Conservation (phyloP, 2,329 filamentous ascomycete species). For the Coniella vitis region DNA sequence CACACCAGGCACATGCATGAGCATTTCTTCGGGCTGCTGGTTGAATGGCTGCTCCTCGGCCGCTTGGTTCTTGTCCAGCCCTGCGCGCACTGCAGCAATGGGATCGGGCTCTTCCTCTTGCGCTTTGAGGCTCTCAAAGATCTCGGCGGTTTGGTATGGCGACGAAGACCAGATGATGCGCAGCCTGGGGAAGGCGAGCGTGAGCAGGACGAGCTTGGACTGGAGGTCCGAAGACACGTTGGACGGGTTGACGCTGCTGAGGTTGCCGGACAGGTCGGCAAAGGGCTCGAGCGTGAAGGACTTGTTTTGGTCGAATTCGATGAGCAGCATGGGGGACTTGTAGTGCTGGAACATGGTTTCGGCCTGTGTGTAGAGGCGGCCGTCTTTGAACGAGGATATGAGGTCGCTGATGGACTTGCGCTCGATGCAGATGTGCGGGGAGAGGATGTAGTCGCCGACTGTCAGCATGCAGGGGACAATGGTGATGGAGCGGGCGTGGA, state of each 20-base stretch:
- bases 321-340: slow-evolving; percentile 80
- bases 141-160: slow-evolving; percentile 94
- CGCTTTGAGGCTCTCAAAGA: slow-evolving; percentile 89
- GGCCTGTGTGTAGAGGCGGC: slow-evolving; percentile 83
- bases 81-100: slow-evolving; percentile 74
- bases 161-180: slow-evolving; percentile 91
- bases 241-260: slow-evolving; percentile 55
- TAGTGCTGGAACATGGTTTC: slow-evolving; percentile 95
- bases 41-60: slow-evolving; percentile 70
- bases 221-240: slow-evolving; percentile 67
- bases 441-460: slow-evolving; percentile 92
- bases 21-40: slow-evolving; percentile 82
- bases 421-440: slow-evolving; percentile 85
- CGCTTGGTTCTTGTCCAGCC: slow-evolving; percentile 58
- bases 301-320: slow-evolving; percentile 97
- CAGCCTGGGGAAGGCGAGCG: slow-evolving; percentile 81
- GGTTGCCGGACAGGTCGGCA: slow-evolving; percentile 57
- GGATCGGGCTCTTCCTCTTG: slow-evolving; percentile 88
- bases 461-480: slow-evolving; percentile 94
- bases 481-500: slow-evolving; percentile 82
- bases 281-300: slow-evolving; percentile 89
- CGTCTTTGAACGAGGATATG: slow-evolving; percentile 85
- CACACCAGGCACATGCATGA: slow-evolving; percentile 76
- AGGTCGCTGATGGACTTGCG: slow-evolving; percentile 89
- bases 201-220: slow-evolving; percentile 84